phyloP scores from a whole-genome alignment of 2,329 filamentous ascomycete species.

The Macroventuria anomochaeta region DNA sequence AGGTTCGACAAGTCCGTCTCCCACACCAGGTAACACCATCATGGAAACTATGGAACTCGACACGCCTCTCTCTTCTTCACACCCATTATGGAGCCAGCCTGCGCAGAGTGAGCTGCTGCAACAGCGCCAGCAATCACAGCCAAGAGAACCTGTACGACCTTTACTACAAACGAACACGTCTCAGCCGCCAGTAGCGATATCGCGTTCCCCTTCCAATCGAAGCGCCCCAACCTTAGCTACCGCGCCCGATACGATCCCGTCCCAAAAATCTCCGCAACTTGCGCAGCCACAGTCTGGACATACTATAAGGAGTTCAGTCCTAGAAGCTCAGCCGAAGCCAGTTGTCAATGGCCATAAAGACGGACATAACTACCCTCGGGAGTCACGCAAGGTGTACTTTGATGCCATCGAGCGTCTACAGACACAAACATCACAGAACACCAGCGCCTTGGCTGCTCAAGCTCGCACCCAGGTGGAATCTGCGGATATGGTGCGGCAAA shows the following conservation, averaged over 20 bases:
- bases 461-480: slow-evolving; percentile 40
- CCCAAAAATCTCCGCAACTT: slow-evolving; percentile 21
- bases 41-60: slow-evolving; percentile 41
- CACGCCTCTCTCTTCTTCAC: slow-evolving; percentile 15
- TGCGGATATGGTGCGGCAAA: slow-evolving; percentile 34
- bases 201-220: slow-evolving; percentile 24
- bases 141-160: slow-evolving; percentile 28
- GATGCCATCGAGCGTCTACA: slow-evolving; percentile 55
- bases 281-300: slow-evolving; percentile 24
- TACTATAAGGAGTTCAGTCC: slow-evolving; percentile 16
- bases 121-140: slow-evolving; percentile 25
- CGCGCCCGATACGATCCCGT: background rate
- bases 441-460: slow-evolving; percentile 44
- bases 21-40: slow-evolving; percentile 14
- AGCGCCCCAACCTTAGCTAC: background rate
- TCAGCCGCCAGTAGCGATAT: slow-evolving; percentile 21
- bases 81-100: slow-evolving; percentile 26
- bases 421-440: slow-evolving; percentile 57
- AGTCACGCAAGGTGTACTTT: slow-evolving; percentile 40
- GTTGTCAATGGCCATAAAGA: slow-evolving; percentile 24
- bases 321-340: slow-evolving; percentile 25
- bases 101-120: slow-evolving; percentile 25
- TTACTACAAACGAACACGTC: slow-evolving; percentile 11
- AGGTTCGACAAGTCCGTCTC: slow-evolving; percentile 26
- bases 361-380: slow-evolving; percentile 39